phyloP scores from a whole-genome alignment of 1,139 yeast genomes.

The Yamadazyma triangularis region DNA sequence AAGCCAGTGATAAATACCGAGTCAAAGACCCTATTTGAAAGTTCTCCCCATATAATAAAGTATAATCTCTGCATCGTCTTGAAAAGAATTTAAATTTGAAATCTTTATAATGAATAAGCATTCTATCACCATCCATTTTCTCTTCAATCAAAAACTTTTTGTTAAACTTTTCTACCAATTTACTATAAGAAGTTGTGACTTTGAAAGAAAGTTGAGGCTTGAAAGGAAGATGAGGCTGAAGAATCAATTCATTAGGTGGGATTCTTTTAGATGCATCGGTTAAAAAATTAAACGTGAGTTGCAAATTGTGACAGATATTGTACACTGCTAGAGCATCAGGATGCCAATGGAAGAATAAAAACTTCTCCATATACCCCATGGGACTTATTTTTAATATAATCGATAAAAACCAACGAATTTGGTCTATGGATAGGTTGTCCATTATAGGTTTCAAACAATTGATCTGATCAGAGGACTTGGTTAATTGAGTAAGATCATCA shows the following conservation, averaged over 20 bases:
- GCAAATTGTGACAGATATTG: constrained; percentile 64
- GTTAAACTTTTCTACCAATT: constrained; percentile 31
- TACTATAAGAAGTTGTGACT: neutral
- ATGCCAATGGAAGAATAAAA: constrained; percentile 65
- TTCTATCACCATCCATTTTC: constrained; percentile 91
- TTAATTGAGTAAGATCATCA: constrained; percentile 41
- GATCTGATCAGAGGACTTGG: constrained; percentile 32
- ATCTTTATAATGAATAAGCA: constrained; percentile 59
- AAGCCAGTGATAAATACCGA: constrained; percentile 41
- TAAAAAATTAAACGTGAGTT: constrained; percentile 57
- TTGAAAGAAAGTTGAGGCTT: constrained; percentile 69
- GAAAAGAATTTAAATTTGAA: constrained; percentile 55
- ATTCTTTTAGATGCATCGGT: constrained; percentile 33
- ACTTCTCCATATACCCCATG: constrained; percentile 17
- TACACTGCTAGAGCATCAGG: constrained; percentile 69
- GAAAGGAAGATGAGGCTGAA: constrained; percentile 47
- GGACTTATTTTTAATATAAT: constrained; percentile 55
- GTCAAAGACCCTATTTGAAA: constrained; percentile 60
- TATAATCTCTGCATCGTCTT: constrained; percentile 69
- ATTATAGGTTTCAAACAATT: constrained; percentile 46
- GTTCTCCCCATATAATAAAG: constrained; percentile 67
- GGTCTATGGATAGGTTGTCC: constrained; percentile 55
- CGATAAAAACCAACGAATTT: constrained; percentile 66
- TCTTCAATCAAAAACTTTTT: constrained; percentile 73
- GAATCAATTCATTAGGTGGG: constrained; percentile 18